Base-by-base conservation (phyloP, 805 yeast species). In the Yarrowia osloensis region DNA sequence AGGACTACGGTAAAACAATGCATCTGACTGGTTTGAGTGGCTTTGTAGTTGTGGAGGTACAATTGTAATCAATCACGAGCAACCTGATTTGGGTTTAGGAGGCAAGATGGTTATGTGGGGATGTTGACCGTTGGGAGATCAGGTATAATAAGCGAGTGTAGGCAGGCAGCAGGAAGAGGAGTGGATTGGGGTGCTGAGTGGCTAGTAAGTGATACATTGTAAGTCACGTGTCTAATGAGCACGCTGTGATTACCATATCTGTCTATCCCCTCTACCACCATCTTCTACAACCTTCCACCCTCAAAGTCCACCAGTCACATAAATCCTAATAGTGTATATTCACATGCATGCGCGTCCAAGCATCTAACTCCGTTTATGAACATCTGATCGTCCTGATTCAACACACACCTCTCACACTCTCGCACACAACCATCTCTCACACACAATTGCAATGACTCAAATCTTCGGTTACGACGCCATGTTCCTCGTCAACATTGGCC, bases 401-500 rank as follows among this genome's bases (percentile, higher is more conserved):
- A 42, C 29, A 13, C 28, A 44, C 50, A 46, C n/a, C 37, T 13
- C 22, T 24, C 44, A 33, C 59, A 9, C 8, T 52, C 40, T 15
- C 19, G 0, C 61, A 33, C 29, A 39, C 63, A 39, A 35, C 28
- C n/a, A n/a, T n/a, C n/a, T n/a, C n/a, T n/a, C n/a, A n/a, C 39
- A 46, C 52, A 47, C 52, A 17, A 26, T n/a, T 9, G 15, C 44
- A 39, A 57, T 57, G 63, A 57, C 63, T 6, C 49, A 40, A 28
- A 39, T 57, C 29, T 40, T 39, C 33, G 47, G 49, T 1, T 29
- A 39, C n/a, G 63, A 57, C 28, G 49, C 63, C 33, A 61, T 61
- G 66, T 61, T 33, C 40, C 24, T 31, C 17, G 54, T 61, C 40
- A 61, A 61, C 44, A 44, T 61, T 31, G 66, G 40, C 42, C 44